Evolutionary conservation across 2,329 filamentous ascomycete species (phyloP), one percentile per base, ranked within the genome.

Genomic region (Cytospora piceae): DNA sequence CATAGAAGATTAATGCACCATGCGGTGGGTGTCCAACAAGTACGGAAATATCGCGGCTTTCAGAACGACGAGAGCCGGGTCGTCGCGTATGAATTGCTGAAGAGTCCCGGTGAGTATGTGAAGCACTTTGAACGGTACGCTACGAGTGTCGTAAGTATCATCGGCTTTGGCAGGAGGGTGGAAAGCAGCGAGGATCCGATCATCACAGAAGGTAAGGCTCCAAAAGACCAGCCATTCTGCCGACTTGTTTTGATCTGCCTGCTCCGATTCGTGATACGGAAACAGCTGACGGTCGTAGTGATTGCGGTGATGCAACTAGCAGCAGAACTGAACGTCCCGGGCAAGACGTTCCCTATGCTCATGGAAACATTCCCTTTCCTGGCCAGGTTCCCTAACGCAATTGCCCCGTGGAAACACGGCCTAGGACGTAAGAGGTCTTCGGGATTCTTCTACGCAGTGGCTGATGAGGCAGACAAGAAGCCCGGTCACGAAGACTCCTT

Each of bases 21-120:
- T 32, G 82, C 80, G 31, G 82, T 85, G 20, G 82, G 83, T 55
- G 69, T 85, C 62, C 85, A 87, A 76, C 80, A 84, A 20, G 83
- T 87, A 9, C 78, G 82, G 2, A 80, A 79, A 61, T 85, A 85
- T 69, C 79, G 82, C 1, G 71, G 74, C 4, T 82, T 87, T 66
- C 85, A 88, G 71, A 84, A 87, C 70, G 81, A 85, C 68, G 85
- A 87, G 74, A 86, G 83, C 72, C 81, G 80, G 53, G 73, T 85
- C 2, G 80, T 86, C n/a, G 84, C 84, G 1, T 77, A 77, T n/a
- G 79, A 83, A 66, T 70, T 85, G 9, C 73, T 85, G 5, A 72
- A 69, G 1, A 75, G 74, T 2, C 81, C 83, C 0, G 74, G 76
- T 6, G 75, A 80, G 15, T 85, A 82, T 66, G 83, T 84, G 20